Conservation (phyloP, 306 rosid genomes). For the Casuarina equisetifolia region DNA sequence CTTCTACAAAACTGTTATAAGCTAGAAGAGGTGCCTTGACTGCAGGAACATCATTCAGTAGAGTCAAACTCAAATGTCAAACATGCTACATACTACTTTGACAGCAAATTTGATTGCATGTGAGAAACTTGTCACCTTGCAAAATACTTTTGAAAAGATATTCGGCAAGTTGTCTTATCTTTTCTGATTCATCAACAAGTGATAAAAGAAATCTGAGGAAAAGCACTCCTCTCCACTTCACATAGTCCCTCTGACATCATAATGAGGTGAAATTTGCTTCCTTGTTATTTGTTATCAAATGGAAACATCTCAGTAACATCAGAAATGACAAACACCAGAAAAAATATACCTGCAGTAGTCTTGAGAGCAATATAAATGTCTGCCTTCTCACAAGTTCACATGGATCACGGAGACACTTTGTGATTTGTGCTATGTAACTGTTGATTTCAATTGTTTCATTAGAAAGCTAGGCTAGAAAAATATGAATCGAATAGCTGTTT, state of each 20-base stretch:
- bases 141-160: conserved; percentile 84
- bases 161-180: conserved; percentile 69
- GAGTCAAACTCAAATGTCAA: conserved; percentile 23
- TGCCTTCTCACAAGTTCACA: conserved; percentile 98
- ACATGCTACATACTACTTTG: conserved; percentile 18
- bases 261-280: neutral
- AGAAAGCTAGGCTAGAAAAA: conserved; percentile 23
- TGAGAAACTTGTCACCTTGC: conserved; percentile 58
- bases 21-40: conserved; percentile 92
- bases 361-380: conserved; percentile 83
- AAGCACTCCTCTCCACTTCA: conserved; percentile 97
- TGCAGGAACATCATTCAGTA: conserved; percentile 32
- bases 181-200: conserved; percentile 93
- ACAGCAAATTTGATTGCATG: conserved; percentile 26
- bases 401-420: conserved; percentile 86
- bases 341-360: conserved; percentile 77
- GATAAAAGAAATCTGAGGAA: conserved; percentile 93
- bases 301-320: conserved; percentile 4
- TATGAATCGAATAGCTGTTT: neutral
- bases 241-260: conserved; percentile 58
- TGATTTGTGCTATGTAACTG: conserved; percentile 86
- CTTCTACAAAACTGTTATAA: conserved; percentile 89
- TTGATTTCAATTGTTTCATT: conserved; percentile 39
- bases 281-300: conserved; percentile 16
- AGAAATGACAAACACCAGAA: conserved; percentile 1